Evolutionary conservation across 768 basidiomycete species (phyloP).

Genomic region (Termitomyces sp.): DNA sequence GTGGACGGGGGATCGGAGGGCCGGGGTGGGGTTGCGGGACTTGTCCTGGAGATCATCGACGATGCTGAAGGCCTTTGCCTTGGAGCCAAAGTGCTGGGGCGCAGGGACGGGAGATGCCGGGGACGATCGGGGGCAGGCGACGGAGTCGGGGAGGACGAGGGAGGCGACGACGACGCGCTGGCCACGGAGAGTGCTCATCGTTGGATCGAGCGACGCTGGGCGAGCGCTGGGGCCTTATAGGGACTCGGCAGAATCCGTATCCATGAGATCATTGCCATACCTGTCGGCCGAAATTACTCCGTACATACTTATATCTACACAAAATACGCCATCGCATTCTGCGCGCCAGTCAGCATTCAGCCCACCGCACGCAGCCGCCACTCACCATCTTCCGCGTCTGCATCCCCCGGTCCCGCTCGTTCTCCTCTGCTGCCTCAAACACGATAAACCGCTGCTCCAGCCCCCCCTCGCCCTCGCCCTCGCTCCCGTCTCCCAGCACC

Average conservation of each 20-base stretch:
- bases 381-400: constrained; percentile 70
- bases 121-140: constrained; percentile 53
- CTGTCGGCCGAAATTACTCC: not conserved
- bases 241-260: constrained; percentile 12
- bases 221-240: not conserved
- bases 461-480: not conserved
- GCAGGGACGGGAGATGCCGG: constrained; percentile 32
- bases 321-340: constrained; percentile 54
- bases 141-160: constrained; percentile 78
- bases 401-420: constrained; percentile 78
- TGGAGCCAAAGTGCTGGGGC: constrained; percentile 17
- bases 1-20: constrained; percentile 29
- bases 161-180: constrained; percentile 77
- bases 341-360: not conserved
- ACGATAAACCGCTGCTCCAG: constrained; percentile 60
- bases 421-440: constrained; percentile 85
- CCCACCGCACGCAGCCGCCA: constrained; percentile 4
- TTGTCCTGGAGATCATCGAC: constrained; percentile 75
- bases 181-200: constrained; percentile 67
- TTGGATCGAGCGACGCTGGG: not conserved
- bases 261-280: constrained; percentile 3
- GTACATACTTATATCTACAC: constrained; percentile 21
- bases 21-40: constrained; percentile 34
- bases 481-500: constrained; percentile 56
- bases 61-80: constrained; percentile 48